Percentiles rank a stretch among this genome's conserved stretches.
Conservation (phyloP, 78 protist species). For the Tieghemostelium lacteum region DNA sequence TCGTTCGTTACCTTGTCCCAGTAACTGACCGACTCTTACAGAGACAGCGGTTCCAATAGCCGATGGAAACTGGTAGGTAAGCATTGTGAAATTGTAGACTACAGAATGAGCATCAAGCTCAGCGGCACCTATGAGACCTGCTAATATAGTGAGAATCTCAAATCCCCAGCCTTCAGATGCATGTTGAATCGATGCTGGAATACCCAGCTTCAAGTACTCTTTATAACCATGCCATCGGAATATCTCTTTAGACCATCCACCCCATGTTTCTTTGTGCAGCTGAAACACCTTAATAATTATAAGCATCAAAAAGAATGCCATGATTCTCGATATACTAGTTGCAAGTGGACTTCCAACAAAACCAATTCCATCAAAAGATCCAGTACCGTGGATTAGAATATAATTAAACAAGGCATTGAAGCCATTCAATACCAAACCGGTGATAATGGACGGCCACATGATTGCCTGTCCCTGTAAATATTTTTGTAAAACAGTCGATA, state of each 20-base stretch:
- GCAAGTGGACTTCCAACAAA: slow-evolving; percentile 35
- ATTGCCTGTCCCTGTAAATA: slow-evolving; percentile 72
- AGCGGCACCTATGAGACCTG: slow-evolving; percentile 11
- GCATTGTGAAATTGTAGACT: slow-evolving; percentile 47
- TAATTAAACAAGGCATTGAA: slow-evolving; percentile 50
- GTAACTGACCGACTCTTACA: slow-evolving; percentile 55
- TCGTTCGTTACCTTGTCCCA: slow-evolving; percentile 11
- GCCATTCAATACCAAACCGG: slow-evolving; percentile 47
- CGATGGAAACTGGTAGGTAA: slow-evolving; percentile 57
- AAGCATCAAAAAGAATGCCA: slow-evolving; percentile 30
- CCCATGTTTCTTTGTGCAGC: slow-evolving; percentile 58
- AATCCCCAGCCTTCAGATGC: slow-evolving; percentile 60
- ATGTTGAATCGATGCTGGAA: slow-evolving; percentile 65
- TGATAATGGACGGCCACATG: slow-evolving; percentile 66
- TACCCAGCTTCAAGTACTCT: slow-evolving; percentile 42
- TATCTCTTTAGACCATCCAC: slow-evolving; percentile 33
- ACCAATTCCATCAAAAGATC: slow-evolving; percentile 15
- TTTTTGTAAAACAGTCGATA: slow-evolving; percentile 34
- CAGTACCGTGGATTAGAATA: slow-evolving; percentile 17
- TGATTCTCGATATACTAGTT: slow-evolving; percentile 57
- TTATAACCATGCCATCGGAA: slow-evolving; percentile 6
- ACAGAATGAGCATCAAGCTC: slow-evolving; percentile 59
- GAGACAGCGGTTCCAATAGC: slow-evolving; percentile 63
- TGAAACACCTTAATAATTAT: slow-evolving; percentile 19
- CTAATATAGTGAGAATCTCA: slow-evolving; percentile 61